Conservation (phyloP, 257 asterid species). For the Jacaranda mimosifolia region DNA sequence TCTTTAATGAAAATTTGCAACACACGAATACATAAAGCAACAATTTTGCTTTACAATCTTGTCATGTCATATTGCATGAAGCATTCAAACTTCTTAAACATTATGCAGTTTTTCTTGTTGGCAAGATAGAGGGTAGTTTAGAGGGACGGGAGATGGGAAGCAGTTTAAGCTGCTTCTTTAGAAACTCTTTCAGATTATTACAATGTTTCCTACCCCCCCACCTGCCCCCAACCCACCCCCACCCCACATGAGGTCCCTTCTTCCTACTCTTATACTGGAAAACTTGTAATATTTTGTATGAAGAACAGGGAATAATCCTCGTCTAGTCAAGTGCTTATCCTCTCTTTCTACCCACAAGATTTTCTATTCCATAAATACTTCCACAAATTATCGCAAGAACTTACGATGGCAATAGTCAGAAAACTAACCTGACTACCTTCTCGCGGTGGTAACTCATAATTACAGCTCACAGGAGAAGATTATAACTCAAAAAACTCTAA, state of each 20-base stretch:
- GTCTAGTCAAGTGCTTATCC: neutral
- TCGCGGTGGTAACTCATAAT: conserved; percentile 69
- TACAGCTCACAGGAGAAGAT: conserved; percentile 39
- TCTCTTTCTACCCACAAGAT: neutral
- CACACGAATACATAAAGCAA: neutral
- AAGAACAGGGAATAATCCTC: neutral
- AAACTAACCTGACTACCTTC: conserved; percentile 79
- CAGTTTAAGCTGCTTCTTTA: neutral
- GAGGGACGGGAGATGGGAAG: no score
- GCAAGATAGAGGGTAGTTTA: no score
- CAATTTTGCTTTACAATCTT: neutral
- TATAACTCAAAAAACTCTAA: conserved; percentile 20
- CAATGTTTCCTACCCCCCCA: neutral
- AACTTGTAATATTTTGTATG: neutral
- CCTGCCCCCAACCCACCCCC: neutral
- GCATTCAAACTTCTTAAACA: neutral
- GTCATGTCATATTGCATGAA: neutral
- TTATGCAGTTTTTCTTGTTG: no score
- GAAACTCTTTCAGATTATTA: neutral
- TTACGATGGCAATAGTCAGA: neutral
- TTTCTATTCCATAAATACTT: neutral
- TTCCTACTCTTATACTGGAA: neutral
- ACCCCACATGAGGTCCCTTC: neutral
- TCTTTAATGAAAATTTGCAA: neutral
- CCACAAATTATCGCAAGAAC: neutral